phyloP scores from a whole-genome alignment of 345 rosid species.

The Garcia nutans region DNA sequence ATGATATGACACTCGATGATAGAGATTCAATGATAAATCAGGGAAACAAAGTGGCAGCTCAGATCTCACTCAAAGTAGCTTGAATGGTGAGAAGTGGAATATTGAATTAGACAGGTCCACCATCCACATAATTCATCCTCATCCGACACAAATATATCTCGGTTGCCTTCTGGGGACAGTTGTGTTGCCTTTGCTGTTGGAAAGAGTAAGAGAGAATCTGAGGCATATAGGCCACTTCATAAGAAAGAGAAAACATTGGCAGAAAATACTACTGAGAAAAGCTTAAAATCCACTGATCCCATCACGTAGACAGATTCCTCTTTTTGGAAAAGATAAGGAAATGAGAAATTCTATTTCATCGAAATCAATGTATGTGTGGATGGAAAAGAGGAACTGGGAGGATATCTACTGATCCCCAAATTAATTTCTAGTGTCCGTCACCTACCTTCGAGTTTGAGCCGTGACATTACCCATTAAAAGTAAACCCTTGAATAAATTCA shows the following conservation, averaged over 20 bases:
- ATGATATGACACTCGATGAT: slow-evolving; percentile 21
- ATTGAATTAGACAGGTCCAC: slow-evolving; percentile 36
- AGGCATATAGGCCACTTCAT: slow-evolving; percentile 39
- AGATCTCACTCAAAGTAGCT: slow-evolving; percentile 31
- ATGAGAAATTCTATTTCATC: slow-evolving; percentile 49
- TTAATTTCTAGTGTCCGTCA: too few species aligned
- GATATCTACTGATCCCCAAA: slow-evolving; percentile 25
- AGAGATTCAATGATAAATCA: slow-evolving; percentile 29
- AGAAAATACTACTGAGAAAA: slow-evolving; percentile 40
- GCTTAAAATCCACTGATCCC: slow-evolving; percentile 38
- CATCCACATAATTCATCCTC: slow-evolving; percentile 29
- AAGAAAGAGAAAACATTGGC: slow-evolving; percentile 44
- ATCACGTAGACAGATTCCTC: slow-evolving; percentile 37
- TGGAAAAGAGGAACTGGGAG: slow-evolving; percentile 78
- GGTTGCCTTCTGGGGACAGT: slow-evolving; percentile 37
- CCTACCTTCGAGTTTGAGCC: too few species aligned
- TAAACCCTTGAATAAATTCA: too few species aligned
- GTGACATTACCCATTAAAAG: too few species aligned
- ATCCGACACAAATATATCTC: slow-evolving; percentile 29
- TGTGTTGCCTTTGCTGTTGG: slow-evolving; percentile 35
- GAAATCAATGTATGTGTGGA: slow-evolving; percentile 80
- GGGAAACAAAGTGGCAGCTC: slow-evolving; percentile 31
- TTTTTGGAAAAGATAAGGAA: slow-evolving; percentile 53
- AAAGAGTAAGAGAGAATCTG: slow-evolving; percentile 53
- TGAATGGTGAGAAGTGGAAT: slow-evolving; percentile 29